These are phyloP conservation scores for Ligustrum vulgare DNA, from an alignment of 257 asterid species.

Conservation along the genomic window DNA sequence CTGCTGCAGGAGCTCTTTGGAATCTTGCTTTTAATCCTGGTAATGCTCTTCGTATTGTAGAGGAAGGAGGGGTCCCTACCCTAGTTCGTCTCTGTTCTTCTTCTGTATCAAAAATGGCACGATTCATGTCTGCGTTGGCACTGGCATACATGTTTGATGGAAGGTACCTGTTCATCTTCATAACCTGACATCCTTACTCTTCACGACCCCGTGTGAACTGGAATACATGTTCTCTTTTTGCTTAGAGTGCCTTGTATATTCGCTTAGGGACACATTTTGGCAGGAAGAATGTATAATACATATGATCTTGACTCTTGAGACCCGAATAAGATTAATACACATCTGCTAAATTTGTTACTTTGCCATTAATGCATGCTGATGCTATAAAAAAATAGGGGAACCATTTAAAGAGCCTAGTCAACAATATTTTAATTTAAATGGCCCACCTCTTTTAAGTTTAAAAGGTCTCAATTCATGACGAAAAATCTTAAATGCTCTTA, in stretches of 20 bases:
- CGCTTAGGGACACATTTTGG: not conserved
- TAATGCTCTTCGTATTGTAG: constrained; percentile 85
- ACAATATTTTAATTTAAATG: not conserved
- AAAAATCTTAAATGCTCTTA: not conserved
- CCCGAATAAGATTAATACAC: not conserved
- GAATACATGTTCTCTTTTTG: not conserved
- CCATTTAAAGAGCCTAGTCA: not conserved
- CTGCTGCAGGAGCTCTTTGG: constrained; percentile 99
- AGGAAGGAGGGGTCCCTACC: constrained; percentile 87
- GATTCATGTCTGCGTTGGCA: constrained; percentile 92
- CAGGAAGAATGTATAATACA: not conserved
- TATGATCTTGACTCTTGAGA: too few relatives aligned
- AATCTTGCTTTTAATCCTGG: constrained; percentile 92
- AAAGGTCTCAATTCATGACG: not conserved
- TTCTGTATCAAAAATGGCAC: constrained; percentile 87
- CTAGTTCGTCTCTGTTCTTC: constrained; percentile 75
- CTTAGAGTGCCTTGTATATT: not conserved
- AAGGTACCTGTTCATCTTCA: constrained; percentile 48
- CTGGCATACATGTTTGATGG: constrained; percentile 90
- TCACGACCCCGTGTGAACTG: not conserved
- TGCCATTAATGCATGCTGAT: not conserved
- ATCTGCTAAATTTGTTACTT: not conserved
- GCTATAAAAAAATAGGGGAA: not conserved
- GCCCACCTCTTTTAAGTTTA: not conserved
- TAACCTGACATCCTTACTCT: not conserved